These are phyloP conservation scores for Rhizophora mangle DNA, from an alignment of 345 rosid species.

Conservation along the genomic window DNA sequence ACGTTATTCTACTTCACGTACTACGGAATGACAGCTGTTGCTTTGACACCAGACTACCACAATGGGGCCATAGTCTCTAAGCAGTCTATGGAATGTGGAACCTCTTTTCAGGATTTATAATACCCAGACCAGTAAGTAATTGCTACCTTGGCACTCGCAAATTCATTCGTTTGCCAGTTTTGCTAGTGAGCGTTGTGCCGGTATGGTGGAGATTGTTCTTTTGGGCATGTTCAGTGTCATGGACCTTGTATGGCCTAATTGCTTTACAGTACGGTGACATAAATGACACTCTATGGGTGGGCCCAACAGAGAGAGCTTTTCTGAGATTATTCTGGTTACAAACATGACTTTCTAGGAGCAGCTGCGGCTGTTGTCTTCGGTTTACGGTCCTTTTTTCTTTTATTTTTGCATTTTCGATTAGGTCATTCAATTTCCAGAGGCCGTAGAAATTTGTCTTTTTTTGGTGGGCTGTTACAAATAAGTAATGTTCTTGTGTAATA, in stretches of 20 bases:
- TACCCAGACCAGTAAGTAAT: constrained; percentile 56
- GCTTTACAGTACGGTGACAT: constrained; percentile 20
- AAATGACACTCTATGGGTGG: not conserved
- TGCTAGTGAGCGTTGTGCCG: constrained; percentile 12
- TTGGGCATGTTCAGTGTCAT: constrained; percentile 33
- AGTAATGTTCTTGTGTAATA: too few species aligned
- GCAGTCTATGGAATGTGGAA: constrained; percentile 57
- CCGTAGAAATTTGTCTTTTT: too few species aligned
- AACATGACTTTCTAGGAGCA: too few species aligned
- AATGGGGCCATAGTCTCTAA: constrained; percentile 46
- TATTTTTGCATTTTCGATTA: too few species aligned
- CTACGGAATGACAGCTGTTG: constrained; percentile 69
- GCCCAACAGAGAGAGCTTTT: not conserved
- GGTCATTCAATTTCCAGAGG: too few species aligned
- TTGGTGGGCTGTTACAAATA: too few species aligned
- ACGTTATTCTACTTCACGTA: constrained; percentile 63
- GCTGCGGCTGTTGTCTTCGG: too few species aligned
- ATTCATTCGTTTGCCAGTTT: too few species aligned
- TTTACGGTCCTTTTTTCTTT: too few species aligned
- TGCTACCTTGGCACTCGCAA: too few species aligned
- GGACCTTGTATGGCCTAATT: constrained; percentile 29
- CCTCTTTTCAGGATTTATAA: constrained; percentile 37
- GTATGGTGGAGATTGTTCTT: constrained; percentile 46
- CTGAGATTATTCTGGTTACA: too few species aligned
- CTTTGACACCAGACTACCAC: constrained; percentile 63